These are phyloP conservation scores for Cryoendolithus antarcticus DNA, from an alignment of 2,329 filamentous ascomycete genomes.

Conservation along the genomic window DNA sequence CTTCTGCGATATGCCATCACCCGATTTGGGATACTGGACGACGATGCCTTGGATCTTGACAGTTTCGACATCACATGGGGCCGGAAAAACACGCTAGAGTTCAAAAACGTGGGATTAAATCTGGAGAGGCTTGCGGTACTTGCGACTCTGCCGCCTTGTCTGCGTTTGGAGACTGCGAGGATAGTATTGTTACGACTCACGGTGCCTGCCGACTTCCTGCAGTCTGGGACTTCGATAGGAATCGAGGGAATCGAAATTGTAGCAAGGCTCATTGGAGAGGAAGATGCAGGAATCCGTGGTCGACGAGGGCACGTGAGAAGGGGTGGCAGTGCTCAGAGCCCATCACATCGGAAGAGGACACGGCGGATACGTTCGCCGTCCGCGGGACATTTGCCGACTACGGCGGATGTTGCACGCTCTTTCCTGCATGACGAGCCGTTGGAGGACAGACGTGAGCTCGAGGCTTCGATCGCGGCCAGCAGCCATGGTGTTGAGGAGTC, in stretches of 20 bases:
- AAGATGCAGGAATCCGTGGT: conserved; percentile 5
- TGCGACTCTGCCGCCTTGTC: conserved; percentile 54
- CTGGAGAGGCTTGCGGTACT: conserved; percentile 38
- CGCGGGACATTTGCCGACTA: conserved; percentile 45
- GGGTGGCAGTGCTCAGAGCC: conserved; percentile 9
- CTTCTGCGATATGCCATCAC: conserved; percentile 77
- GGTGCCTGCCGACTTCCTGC: conserved; percentile 78
- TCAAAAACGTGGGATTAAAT: conserved; percentile 73
- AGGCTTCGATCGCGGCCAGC: conserved; percentile 53
- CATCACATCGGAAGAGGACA: conserved; percentile 23
- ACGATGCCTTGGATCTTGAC: conserved; percentile 73
- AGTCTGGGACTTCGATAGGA: conserved; percentile 69
- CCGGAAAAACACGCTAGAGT: conserved; percentile 68
- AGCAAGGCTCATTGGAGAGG: conserved; percentile 12
- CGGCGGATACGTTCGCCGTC: conserved; percentile 22
- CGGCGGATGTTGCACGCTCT: conserved; percentile 62
- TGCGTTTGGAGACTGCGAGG: conserved; percentile 61
- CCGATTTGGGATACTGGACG: conserved; percentile 74
- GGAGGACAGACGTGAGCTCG: conserved; percentile 53
- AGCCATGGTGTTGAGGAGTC: conserved; percentile 47
- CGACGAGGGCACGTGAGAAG: too few relatives aligned
- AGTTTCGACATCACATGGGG: conserved; percentile 76
- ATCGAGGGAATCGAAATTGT: conserved; percentile 68
- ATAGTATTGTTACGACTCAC: conserved; percentile 67
- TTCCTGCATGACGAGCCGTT: conserved; percentile 62